Percentiles rank a stretch among this genome's conserved stretches.
phyloP scores from a whole-genome alignment of 169 alveolate genomes.

The Eimeria praecox region DNA sequence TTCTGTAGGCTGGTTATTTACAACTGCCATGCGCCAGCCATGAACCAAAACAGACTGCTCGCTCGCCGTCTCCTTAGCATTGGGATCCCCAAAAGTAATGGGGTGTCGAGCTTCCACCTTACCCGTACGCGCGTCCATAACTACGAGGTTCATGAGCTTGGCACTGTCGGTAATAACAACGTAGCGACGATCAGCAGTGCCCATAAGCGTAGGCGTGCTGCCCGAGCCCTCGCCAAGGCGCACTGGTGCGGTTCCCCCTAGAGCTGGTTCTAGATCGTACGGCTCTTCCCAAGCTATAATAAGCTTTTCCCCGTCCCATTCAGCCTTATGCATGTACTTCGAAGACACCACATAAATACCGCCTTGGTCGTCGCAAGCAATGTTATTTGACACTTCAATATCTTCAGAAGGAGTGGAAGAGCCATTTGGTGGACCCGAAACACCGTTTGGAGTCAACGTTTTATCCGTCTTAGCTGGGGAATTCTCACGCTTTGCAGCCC shows the following conservation, averaged over 20 bases:
- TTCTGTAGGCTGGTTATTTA: constrained; percentile 79
- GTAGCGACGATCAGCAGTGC: constrained; percentile 49
- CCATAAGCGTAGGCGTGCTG: constrained; percentile 83
- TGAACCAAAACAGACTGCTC: constrained; percentile 83
- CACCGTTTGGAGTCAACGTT: constrained; percentile 52
- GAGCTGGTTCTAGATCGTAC: constrained; percentile 59
- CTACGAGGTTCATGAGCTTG: constrained; percentile 78
- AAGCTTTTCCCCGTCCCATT: constrained; percentile 74
- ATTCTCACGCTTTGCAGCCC: constrained; percentile 42
- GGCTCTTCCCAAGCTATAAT: constrained; percentile 79
- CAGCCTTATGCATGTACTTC: constrained; percentile 79
- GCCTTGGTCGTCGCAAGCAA: constrained; percentile 81
- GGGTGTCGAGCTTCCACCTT: constrained; percentile 78
- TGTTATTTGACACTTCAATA: constrained; percentile 81
- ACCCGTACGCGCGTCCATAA: constrained; percentile 78
- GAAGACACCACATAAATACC: constrained; percentile 81
- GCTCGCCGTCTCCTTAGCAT: constrained; percentile 72
- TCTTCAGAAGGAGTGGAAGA: constrained; percentile 11
- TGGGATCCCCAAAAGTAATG: constrained; percentile 79
- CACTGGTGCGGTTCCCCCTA: constrained; percentile 74
- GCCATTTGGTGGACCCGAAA: not conserved
- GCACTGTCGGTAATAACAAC: constrained; percentile 82
- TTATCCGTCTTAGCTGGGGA: constrained; percentile 35
- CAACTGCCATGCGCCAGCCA: constrained; percentile 84
- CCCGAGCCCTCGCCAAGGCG: constrained; percentile 83